Base-by-base conservation (phyloP, 768 basidiomycete species). In the Collybia sordida region DNA sequence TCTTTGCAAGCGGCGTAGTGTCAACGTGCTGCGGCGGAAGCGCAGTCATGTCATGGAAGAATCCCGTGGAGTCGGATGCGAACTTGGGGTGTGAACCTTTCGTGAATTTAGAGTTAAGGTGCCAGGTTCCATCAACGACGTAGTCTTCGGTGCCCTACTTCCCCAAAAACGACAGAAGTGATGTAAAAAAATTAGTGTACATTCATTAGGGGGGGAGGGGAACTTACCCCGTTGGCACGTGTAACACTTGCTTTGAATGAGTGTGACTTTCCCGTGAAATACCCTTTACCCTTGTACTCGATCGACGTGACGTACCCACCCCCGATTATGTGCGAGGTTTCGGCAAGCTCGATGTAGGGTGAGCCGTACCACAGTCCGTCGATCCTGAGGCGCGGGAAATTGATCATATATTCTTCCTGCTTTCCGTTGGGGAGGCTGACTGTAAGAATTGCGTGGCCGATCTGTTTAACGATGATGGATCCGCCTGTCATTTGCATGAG, bases 251-350 rank as follows among this genome's bases (percentile, higher is more conserved):
- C 93, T 67, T 93, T 95, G 82, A 94, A 97, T 3, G 85, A 75
- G 72, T 99, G 96, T 3, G 91, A 83, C 66, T 93, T 95, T 48
- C 96, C 95, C 28, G 84, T 82, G 65, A 98, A 92, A 72, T 95
- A 98, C 22, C 95, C 96, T 63, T 92, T 93, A 67, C 95, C 96
- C 64, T 93, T 93, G 78, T 96, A 98, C 57, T 96, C 92, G 66
- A 98, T 86, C 65, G 78, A 57, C n/a, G 62, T 64, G 47, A 70
- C 62, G 49, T 65, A 67, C 11, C 71, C 68, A 24, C 70, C 72
- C 45, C 79, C 72, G 55, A 74, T 56, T 64, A 99, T 96, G 68
- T 88, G 81, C 45, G 85, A 88, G 4, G 82, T 80, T 54, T 96
- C 94, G 31, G 79, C 74, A 28, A 97, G 83, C 72, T 98, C 95